Conservation (phyloP, 257 asterid genomes). For the Solanum boliviense region DNA sequence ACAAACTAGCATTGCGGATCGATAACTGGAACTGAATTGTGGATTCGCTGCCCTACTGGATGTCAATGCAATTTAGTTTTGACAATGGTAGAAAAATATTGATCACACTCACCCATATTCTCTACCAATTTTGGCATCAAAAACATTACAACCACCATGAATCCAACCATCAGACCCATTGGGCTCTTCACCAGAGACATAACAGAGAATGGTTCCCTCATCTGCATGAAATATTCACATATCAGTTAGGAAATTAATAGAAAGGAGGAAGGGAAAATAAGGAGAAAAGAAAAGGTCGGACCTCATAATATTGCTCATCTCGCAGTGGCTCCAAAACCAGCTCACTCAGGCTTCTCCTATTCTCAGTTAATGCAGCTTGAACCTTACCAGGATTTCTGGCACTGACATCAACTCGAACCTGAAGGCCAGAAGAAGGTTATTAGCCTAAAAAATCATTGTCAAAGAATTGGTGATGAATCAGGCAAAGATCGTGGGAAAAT, state of each 20-base stretch:
- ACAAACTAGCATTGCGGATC: background rate
- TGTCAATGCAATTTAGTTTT: background rate
- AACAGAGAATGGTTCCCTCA: constrained; percentile 71
- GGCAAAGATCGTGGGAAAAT: background rate
- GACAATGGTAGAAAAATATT: background rate
- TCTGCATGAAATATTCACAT: constrained; percentile 30
- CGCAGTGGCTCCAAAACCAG: constrained; percentile 82
- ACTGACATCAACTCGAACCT: constrained; percentile 96
- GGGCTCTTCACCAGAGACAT: constrained; percentile 84
- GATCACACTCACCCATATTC: constrained; percentile 52
- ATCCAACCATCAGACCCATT: constrained; percentile 98
- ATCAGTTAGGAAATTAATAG: background rate
- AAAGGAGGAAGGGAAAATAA: background rate
- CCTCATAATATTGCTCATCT: constrained; percentile 95
- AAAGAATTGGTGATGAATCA: constrained; percentile 1
- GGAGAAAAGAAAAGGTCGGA: constrained; percentile 1
- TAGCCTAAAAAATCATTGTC: background rate
- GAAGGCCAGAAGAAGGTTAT: background rate
- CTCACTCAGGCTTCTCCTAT: constrained; percentile 70
- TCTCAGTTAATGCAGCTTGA: constrained; percentile 94
- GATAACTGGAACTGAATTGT: background rate
- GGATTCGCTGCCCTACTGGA: background rate
- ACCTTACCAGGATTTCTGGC: constrained; percentile 97
- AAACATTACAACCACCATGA: constrained; percentile 85
- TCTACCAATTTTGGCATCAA: constrained; percentile 88